A percentile compares a stretch with the other conserved stretches of the same genome.
Conservation (phyloP, 2,329 filamentous ascomycete species). For the Pyrenochaeta sp. region DNA sequence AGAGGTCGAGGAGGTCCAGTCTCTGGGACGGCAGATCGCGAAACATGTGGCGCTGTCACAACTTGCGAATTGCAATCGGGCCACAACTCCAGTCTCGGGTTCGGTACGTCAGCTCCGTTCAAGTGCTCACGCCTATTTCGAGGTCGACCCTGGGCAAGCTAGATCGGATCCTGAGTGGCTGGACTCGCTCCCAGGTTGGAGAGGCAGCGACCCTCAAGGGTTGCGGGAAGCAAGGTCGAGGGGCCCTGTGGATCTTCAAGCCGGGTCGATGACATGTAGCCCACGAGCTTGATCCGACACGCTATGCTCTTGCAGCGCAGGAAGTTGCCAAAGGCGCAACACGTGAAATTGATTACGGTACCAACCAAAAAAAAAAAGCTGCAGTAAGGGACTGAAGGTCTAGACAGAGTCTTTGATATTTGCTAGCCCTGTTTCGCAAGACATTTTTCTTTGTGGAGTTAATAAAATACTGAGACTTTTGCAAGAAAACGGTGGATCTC, state of each 20-base stretch:
- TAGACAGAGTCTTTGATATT: background rate
- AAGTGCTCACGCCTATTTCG: constrained; percentile 8
- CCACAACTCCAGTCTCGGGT: constrained; percentile 23
- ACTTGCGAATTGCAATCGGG: constrained; percentile 19
- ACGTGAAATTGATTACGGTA: background rate
- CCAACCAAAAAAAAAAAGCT: background rate
- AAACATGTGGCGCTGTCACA: constrained; percentile 31
- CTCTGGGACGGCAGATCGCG: constrained; percentile 24
- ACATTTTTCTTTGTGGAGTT: constrained; percentile 14
- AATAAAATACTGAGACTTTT: constrained; percentile 17
- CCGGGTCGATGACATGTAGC: constrained; percentile 27
- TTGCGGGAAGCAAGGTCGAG: constrained; percentile 51
- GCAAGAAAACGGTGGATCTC: constrained; percentile 33
- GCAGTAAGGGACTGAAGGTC: background rate
- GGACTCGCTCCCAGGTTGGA: constrained; percentile 32
- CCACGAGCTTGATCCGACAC: constrained; percentile 16
- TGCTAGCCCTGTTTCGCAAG: constrained; percentile 20
- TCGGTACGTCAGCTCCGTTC: constrained; percentile 29
- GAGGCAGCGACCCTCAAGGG: constrained; percentile 41
- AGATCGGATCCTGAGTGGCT: constrained; percentile 19
- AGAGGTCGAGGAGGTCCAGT: constrained; percentile 22
- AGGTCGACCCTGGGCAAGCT: constrained; percentile 24
- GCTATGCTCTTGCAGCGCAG: constrained; percentile 16
- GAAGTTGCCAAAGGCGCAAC: background rate
- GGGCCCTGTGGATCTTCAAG: constrained; percentile 46